Conservation (phyloP, 495 filamentous ascomycete genomes). For the Penicillium antarcticum region DNA sequence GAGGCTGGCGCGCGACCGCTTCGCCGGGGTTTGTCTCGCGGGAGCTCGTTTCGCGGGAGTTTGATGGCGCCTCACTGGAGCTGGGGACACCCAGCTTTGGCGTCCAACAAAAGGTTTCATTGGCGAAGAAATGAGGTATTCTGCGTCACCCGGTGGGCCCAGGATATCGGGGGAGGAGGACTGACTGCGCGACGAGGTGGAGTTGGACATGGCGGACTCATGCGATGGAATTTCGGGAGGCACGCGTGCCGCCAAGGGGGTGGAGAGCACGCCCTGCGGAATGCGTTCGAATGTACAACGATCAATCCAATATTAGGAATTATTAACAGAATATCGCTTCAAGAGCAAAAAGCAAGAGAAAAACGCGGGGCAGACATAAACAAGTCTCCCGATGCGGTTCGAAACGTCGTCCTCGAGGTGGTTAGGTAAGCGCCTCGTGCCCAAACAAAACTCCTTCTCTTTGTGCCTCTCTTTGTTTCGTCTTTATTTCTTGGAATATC, state of each 20-base stretch:
- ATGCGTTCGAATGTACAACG: conserved; percentile 10
- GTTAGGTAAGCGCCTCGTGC: conserved; percentile 15
- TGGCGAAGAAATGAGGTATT: conserved; percentile 46
- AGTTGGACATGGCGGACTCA: conserved; percentile 26
- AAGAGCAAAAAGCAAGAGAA: conserved; percentile 5
- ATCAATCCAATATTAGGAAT: not conserved
- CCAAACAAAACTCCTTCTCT: conserved; percentile 3
- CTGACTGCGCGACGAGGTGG: conserved; percentile 32
- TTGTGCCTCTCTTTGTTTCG: not conserved
- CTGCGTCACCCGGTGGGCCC: conserved; percentile 42
- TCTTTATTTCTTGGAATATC: not conserved
- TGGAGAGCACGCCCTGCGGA: conserved; percentile 21
- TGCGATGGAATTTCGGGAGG: conserved; percentile 18
- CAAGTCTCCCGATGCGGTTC: conserved; percentile 36
- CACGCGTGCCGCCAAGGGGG: conserved; percentile 27
- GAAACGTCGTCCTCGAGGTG: conserved; percentile 5
- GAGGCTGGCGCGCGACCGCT: conserved; percentile 36
- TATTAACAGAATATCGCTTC: conserved; percentile 3
- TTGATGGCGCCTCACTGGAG: conserved; percentile 21
- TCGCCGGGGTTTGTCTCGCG: conserved; percentile 28
- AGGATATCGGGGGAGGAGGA: conserved; percentile 48
- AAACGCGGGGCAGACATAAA: conserved; percentile 34
- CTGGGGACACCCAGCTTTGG: conserved; percentile 43
- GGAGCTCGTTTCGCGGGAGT: conserved; percentile 4
- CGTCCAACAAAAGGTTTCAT: conserved; percentile 40